Evolutionary conservation across 1,139 yeast species (phyloP).

Genomic region (Spathaspora sp.): DNA sequence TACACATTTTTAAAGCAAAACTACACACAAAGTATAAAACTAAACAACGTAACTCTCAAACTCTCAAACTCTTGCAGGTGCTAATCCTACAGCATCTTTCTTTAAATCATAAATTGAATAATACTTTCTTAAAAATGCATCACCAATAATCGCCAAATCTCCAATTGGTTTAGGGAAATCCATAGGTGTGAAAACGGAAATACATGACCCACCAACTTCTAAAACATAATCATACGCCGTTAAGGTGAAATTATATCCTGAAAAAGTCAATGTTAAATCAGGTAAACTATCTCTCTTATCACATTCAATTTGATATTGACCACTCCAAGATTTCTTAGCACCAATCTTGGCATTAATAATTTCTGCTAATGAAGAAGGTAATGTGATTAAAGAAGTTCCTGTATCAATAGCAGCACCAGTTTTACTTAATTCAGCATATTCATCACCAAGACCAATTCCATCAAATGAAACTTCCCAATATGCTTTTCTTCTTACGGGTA

Average conservation of each 20-base stretch:
- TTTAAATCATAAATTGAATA: constrained; percentile 92
- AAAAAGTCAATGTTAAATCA: constrained; percentile 84
- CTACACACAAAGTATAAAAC: no score
- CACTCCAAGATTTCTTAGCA: constrained; percentile 95
- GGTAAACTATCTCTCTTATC: constrained; percentile 79
- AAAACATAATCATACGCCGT: constrained; percentile 86
- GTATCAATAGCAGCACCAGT: constrained; percentile 98
- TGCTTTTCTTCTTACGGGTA: constrained; percentile 98
- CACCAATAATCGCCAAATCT: constrained; percentile 94
- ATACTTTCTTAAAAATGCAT: constrained; percentile 92
- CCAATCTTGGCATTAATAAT: constrained; percentile 93
- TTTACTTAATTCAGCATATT: constrained; percentile 74
- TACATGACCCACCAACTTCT: constrained; percentile 92
- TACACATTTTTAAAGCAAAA: no score
- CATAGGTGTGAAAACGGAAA: constrained; percentile 94
- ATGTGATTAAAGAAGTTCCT: constrained; percentile 92
- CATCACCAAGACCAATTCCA: constrained; percentile 87
- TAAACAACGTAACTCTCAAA: neutral
- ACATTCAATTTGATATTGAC: constrained; percentile 94
- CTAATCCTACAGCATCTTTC: constrained; percentile 91
- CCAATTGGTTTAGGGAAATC: constrained; percentile 97
- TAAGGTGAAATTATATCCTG: constrained; percentile 88
- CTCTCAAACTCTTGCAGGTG: constrained; percentile 45
- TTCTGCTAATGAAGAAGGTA: constrained; percentile 94
- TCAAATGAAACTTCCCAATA: constrained; percentile 98